Evolutionary conservation across 257 asterid species (phyloP).

Genomic region (Mentha longifolia): DNA sequence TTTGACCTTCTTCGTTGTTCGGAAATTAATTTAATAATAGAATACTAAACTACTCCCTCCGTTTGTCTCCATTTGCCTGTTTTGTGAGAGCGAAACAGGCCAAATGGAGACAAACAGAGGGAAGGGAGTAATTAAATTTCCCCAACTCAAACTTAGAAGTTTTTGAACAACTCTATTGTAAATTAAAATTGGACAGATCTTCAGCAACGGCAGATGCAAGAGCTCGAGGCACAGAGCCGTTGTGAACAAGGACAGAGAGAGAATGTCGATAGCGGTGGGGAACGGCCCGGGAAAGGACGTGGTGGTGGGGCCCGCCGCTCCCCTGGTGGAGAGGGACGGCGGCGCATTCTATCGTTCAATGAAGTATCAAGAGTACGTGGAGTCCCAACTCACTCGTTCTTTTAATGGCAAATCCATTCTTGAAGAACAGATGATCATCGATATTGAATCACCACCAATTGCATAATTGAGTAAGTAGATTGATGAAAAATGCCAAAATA

Average conservation of each 20-base stretch:
- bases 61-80: too few species aligned
- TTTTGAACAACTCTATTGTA: too few species aligned
- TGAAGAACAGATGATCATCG: constrained; percentile 24
- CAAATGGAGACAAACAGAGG: too few species aligned
- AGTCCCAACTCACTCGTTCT: constrained; percentile 40
- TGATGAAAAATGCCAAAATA: too few species aligned
- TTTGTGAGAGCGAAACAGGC: too few species aligned
- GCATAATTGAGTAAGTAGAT: too few species aligned
- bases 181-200: constrained; percentile 26
- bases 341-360: constrained; percentile 42
- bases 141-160: too few species aligned
- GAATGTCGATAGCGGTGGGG: constrained; percentile 50
- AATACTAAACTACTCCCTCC: too few species aligned
- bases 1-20: too few species aligned
- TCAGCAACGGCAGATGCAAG: constrained; percentile 51
- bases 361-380: constrained; percentile 53
- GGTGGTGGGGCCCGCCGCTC: constrained; percentile 49
- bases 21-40: too few species aligned
- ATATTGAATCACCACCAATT: too few species aligned
- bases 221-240: constrained; percentile 51
- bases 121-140: too few species aligned
- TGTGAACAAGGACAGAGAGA: constrained; percentile 37
- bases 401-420: constrained; percentile 47
- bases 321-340: constrained; percentile 37
- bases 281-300: constrained; percentile 56